A percentile compares a stretch with the other conserved stretches of the same genome.
Conservation (phyloP, 768 basidiomycete genomes). For the Rhodotorula taiwanensis region DNA sequence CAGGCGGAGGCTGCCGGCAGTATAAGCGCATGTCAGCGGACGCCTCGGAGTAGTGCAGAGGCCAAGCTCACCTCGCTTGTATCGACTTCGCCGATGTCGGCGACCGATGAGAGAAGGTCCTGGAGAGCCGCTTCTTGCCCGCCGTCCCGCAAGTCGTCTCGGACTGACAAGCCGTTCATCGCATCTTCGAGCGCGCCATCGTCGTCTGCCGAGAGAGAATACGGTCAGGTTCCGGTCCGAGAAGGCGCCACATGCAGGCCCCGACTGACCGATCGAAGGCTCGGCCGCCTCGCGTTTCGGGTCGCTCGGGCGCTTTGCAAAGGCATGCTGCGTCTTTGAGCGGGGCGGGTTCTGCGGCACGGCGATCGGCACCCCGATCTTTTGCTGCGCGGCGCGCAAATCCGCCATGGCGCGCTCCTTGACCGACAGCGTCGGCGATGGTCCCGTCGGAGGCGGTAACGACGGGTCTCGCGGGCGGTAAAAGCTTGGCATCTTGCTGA, state of each 20-base stretch:
- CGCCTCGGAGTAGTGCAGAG: background rate
- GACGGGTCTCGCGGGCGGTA: too few species aligned
- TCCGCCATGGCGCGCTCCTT: background rate
- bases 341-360: slow-evolving; percentile 18
- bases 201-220: slow-evolving; percentile 1
- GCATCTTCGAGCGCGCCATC: slow-evolving; percentile 13
- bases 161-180: slow-evolving; percentile 8
- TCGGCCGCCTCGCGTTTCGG: background rate
- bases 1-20: background rate
- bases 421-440: background rate
- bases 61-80: background rate
- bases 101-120: slow-evolving; percentile 15
- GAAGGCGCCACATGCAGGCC: too few species aligned
- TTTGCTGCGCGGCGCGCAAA: background rate
- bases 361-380: slow-evolving; percentile 21
- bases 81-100: slow-evolving; percentile 12
- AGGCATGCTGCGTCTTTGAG: too few species aligned
- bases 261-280: background rate
- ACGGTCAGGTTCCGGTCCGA: too few species aligned
- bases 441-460: too few species aligned
- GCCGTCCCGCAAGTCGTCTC: slow-evolving; percentile 1
- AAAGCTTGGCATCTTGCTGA: too few species aligned
- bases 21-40: background rate
- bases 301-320: too few species aligned
- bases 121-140: slow-evolving; percentile 23